Percentiles rank a stretch among this genome's conserved stretches.
Conservation (phyloP, 1,284 basidiomycete genomes). For the Mycena citricolor region DNA sequence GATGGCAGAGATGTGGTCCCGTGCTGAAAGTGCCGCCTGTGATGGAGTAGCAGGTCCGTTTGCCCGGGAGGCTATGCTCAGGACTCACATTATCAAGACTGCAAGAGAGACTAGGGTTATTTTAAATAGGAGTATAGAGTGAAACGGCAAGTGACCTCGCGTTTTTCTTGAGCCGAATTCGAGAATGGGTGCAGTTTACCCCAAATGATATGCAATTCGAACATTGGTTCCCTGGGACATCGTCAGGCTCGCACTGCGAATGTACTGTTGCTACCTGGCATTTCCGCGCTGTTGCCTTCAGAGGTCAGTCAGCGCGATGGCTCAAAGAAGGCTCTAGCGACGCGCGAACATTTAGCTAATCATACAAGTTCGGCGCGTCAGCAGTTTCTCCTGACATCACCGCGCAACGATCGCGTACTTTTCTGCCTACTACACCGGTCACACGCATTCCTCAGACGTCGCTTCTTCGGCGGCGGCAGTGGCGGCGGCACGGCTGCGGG, state of each 20-base stretch:
- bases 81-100: too few species aligned
- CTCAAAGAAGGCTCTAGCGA: neutral
- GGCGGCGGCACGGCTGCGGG: too few species aligned
- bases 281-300: conserved; percentile 22
- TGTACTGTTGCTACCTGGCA: too few species aligned
- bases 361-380: neutral
- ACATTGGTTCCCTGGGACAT: conserved; percentile 18
- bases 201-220: conserved; percentile 22
- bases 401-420: too few species aligned
- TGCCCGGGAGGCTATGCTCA: too few species aligned
- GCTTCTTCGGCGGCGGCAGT: conserved; percentile 7
- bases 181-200: conserved; percentile 19
- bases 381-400: neutral
- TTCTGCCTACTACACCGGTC: conserved; percentile 20
- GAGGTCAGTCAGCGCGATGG: neutral
- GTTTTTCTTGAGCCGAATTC: neutral
- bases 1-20: conserved; percentile 19
- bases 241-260: too few species aligned
- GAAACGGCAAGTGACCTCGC: neutral
- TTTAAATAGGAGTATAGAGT: neutral
- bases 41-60: neutral
- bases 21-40: conserved; percentile 12
- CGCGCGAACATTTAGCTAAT: conserved; percentile 14
- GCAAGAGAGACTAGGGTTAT: neutral
- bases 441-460: conserved; percentile 16